Base-by-base conservation (phyloP, 352 stramenopile genomes). In the Phytophthora constricta region DNA sequence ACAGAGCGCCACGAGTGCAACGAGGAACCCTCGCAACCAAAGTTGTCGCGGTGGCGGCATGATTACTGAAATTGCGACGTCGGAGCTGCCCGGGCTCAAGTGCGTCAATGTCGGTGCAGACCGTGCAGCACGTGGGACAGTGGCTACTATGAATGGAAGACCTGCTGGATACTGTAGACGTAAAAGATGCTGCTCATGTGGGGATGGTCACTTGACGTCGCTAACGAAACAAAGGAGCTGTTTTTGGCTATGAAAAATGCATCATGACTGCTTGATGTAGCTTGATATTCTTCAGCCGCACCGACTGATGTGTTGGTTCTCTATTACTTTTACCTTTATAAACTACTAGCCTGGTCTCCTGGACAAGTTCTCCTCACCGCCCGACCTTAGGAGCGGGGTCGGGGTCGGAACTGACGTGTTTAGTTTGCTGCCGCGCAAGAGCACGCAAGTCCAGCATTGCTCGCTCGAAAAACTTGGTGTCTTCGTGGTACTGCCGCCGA, bases 391-490 rank as follows among this genome's bases (percentile, higher is more conserved):
- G 43, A 61, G 63, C 56, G 25, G 59, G 28, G 13, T 68, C 59
- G 20, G 50, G 39, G 41, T 47, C 53, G 41, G 53, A 43, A 43
- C n/a, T n/a, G n/a, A 23, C 33, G 9, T 50, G 8, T 19, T 42
- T 33, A 10, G 52, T 58, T 28, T 74, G 54, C 46, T 63, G 22
- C 25, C 65, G 42, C 26, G 68, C 69, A 0, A 76, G 57, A 3
- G 66, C 49, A 10, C 72, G 68, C 46, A 89, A 66, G 43, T 77
- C 39, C 17, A 68, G 51, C 79, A 90, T 90, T 2, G 51, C 51
- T 0, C 45, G 52, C 26, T 73, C 72, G 42, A 91, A 91, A 48
- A 87, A 88, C 48, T 84, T 77, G 20, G 74, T 83, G 60, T 91
- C 77, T 45, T 74, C 65, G 53, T 87, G 72, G 41, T 89, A 89